Conservation (phyloP, 2,329 filamentous ascomycete genomes). For the Penicillium sp. region DNA sequence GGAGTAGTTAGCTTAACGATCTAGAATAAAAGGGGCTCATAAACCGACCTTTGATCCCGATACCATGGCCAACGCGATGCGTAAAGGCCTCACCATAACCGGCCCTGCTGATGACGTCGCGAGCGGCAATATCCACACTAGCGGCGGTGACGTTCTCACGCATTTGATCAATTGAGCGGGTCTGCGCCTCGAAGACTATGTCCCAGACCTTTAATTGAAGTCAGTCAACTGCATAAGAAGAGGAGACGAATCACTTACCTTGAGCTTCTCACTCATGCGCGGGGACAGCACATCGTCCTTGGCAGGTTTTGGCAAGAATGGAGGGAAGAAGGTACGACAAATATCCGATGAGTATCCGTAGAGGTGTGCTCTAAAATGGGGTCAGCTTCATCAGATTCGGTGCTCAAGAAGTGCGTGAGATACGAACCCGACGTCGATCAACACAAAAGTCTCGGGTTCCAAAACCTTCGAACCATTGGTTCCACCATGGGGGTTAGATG, state of each 20-base stretch:
- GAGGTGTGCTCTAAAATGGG: conserved; percentile 52
- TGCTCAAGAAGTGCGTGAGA: neutral
- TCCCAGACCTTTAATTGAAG: conserved; percentile 50
- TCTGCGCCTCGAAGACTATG: conserved; percentile 63
- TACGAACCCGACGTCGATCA: conserved; percentile 59
- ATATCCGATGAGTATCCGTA: conserved; percentile 65
- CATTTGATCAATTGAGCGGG: conserved; percentile 54
- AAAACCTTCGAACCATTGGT: conserved; percentile 51
- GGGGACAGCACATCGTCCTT: conserved; percentile 13
- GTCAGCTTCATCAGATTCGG: neutral
- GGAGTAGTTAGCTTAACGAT: neutral
- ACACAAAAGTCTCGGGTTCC: conserved; percentile 56
- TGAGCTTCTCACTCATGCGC: conserved; percentile 49
- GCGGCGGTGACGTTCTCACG: conserved; percentile 56
- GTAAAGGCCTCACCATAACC: conserved; percentile 62
- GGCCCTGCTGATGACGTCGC: conserved; percentile 56
- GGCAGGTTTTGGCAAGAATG: conserved; percentile 31
- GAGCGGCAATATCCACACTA: conserved; percentile 61
- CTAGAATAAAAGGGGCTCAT: neutral
- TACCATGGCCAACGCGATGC: conserved; percentile 63
- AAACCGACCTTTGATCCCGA: conserved; percentile 59
- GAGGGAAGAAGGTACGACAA: conserved; percentile 61
- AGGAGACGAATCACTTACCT: neutral
- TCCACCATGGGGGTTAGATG: conserved; percentile 42
- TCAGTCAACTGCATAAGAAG: neutral